Conservation (phyloP, 805 yeast species). For the Metschnikowia colocasiae region DNA sequence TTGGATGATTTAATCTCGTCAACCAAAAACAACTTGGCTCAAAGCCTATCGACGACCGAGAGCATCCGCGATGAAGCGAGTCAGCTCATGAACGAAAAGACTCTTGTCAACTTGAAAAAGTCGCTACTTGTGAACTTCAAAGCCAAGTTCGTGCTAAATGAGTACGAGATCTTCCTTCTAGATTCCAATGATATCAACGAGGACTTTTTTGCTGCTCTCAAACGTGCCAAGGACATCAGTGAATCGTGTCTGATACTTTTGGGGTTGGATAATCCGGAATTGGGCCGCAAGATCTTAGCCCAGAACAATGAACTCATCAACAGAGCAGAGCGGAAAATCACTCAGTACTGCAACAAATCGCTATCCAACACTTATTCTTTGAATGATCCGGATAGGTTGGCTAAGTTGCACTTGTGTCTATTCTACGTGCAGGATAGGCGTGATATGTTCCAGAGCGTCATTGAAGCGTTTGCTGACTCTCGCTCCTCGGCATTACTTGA, state of each 20-base stretch:
- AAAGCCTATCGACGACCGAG: slow-evolving; percentile 21
- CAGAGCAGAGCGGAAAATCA: slow-evolving; percentile 29
- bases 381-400: slow-evolving; percentile 23
- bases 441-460: slow-evolving; percentile 54
- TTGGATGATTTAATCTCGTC: slow-evolving; percentile 20
- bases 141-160: slow-evolving; percentile 62
- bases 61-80: slow-evolving; percentile 25
- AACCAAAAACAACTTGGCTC: slow-evolving; percentile 40
- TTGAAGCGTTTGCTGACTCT: slow-evolving; percentile 61
- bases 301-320: slow-evolving; percentile 52
- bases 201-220: slow-evolving; percentile 58
- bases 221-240: slow-evolving; percentile 61
- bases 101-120: slow-evolving; percentile 45
- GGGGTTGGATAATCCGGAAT: slow-evolving; percentile 60
- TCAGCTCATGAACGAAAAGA: slow-evolving; percentile 28
- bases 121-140: slow-evolving; percentile 51
- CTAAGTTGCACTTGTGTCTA: slow-evolving; percentile 31
- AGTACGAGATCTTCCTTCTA: slow-evolving; percentile 64
- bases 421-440: slow-evolving; percentile 34
- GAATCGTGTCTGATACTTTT: slow-evolving; percentile 67
- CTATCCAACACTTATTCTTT: slow-evolving; percentile 30
- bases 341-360: slow-evolving; percentile 30
- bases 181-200: slow-evolving; percentile 42
- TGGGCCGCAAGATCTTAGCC: slow-evolving; percentile 64
- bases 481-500: slow-evolving; percentile 61